Evolutionary conservation across 345 rosid genomes (phyloP).

Genomic region (Hevea brasiliensis): DNA sequence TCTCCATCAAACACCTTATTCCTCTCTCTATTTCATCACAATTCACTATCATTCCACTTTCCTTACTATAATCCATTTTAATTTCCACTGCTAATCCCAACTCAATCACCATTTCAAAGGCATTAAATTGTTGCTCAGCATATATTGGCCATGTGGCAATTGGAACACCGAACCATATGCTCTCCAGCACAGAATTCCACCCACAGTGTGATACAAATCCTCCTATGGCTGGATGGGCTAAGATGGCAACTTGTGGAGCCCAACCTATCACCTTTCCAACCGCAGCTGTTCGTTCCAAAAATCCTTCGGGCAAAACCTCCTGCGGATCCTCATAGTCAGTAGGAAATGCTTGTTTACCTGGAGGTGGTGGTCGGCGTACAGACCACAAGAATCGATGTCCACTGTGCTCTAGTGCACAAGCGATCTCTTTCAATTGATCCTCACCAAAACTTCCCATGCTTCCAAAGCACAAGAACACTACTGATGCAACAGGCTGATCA

Average conservation of each 20-base stretch:
- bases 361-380: not conserved
- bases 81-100: not conserved
- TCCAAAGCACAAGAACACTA: not conserved
- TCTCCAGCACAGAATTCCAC: not conserved
- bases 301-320: not conserved
- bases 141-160: constrained; percentile 4
- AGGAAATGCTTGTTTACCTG: not conserved
- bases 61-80: not conserved
- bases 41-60: not conserved
- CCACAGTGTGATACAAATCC: not conserved
- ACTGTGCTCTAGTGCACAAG: not conserved
- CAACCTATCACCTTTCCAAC: not conserved
- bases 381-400: not conserved
- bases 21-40: not conserved
- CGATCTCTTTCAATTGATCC: not conserved
- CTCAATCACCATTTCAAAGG: constrained; percentile 9
- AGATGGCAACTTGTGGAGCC: not conserved
- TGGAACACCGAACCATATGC: not conserved
- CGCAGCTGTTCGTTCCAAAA: not conserved
- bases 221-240: not conserved
- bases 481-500: not conserved
- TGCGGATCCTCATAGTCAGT: not conserved
- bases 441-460: not conserved
- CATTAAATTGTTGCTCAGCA: constrained; percentile 15
- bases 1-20: not conserved